Base-by-base conservation (phyloP, 2,329 filamentous ascomycete genomes). In the Akanthomyces lecanii region DNA sequence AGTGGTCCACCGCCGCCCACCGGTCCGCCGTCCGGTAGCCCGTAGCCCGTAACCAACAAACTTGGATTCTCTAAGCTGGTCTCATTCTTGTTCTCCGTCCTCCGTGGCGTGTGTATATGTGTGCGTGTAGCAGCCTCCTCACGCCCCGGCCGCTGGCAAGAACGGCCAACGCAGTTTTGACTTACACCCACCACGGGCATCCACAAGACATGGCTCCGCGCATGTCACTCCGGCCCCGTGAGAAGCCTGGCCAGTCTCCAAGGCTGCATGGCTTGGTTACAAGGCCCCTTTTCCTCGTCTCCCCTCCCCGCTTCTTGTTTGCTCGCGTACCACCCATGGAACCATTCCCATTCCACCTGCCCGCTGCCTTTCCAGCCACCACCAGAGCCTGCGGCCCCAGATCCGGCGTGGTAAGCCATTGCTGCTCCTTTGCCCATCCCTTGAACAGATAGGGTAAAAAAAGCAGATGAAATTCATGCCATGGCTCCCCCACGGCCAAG, bases 221-320 rank as follows among this genome's bases (percentile, higher is more conserved):
- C 53, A 63, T 63, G 61, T 63, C 61, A 63, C 61, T 52, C 11
- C 61, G 36, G 53, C 51, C 61, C 53, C 61, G 61, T 63, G 61
- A 57, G 61, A 56, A 56, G 61, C 33, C 61, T 57, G 61, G n/a
- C n/a, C 45, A 33, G 60, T 52, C 50, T 53, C 38, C 50, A 53
- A 61, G 58, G 50, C 58, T 61, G 50, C 57, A 61, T 53, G 48
- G 40, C 58, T 53, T 61, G 40, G 58, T 57, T 63, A 51, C 45
- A 51, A 63, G 61, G 45, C 36, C n/a, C 48, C 50, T 10, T 45
- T 62, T 45, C 18, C 21, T 45, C 58, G 0, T 14, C 33, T 45
- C 33, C 52, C 44, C 33, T 44, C 52, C 52, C 52, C 60, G 42
- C 47, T 53, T 53, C 25, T 50, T 33, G 44, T 8, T 25, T 45